Conservation (phyloP, 352 stramenopile species). For the Phytophthora boehmeriae region DNA sequence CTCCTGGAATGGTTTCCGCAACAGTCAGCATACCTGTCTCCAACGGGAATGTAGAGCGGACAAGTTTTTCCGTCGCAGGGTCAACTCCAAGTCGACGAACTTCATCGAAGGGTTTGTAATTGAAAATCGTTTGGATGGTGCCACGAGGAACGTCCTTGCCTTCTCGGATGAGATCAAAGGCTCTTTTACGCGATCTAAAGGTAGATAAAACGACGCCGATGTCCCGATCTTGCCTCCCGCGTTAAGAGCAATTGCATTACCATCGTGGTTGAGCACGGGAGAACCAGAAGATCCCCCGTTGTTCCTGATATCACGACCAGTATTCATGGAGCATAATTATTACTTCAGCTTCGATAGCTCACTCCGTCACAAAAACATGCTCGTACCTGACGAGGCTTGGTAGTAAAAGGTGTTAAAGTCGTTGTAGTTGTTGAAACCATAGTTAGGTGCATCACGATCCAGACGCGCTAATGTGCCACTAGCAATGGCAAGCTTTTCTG, state of each 20-base stretch:
- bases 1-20: constrained; percentile 81
- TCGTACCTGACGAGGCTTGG: constrained; percentile 77
- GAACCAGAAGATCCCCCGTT: constrained; percentile 87
- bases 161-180: constrained; percentile 81
- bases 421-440: constrained; percentile 92
- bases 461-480: constrained; percentile 91
- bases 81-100: constrained; percentile 84
- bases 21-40: constrained; percentile 93
- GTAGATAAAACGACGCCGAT: constrained; percentile 91
- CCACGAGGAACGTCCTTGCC: constrained; percentile 76
- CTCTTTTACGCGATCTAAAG: constrained; percentile 89
- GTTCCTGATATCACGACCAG: constrained; percentile 18
- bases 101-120: constrained; percentile 93
- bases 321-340: background rate
- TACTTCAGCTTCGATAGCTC: background rate
- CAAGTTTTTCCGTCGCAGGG: constrained; percentile 70
- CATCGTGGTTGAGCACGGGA: constrained; percentile 88
- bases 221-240: constrained; percentile 89
- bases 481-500: constrained; percentile 92
- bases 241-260: constrained; percentile 91
- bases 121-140: constrained; percentile 90
- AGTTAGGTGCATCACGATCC: constrained; percentile 90
- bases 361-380: background rate
- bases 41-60: constrained; percentile 81
- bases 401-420: constrained; percentile 96